Evolutionary conservation across 139 green algal species (phyloP).

Genomic region (Mychonastes homosphaera): DNA sequence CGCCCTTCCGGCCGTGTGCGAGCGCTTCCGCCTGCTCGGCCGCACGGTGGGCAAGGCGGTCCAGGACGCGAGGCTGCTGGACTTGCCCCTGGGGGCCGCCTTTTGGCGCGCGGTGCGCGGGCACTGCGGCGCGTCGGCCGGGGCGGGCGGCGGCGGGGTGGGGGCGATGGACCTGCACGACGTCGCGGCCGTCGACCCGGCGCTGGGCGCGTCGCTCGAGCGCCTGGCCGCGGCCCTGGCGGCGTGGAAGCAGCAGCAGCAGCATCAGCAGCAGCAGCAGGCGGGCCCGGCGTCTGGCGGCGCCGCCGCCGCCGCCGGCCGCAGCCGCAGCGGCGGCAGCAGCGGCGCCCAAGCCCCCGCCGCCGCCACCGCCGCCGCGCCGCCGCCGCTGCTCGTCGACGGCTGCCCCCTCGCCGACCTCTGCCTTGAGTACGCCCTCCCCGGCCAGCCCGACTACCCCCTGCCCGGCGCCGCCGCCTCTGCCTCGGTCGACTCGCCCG

Average conservation of each 20-base stretch:
- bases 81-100: slow-evolving; percentile 71
- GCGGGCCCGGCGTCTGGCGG: background rate
- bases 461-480: slow-evolving; percentile 51
- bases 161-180: slow-evolving; percentile 79
- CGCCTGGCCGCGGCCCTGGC: slow-evolving; percentile 43
- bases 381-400: slow-evolving; percentile 48
- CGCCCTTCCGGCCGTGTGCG: slow-evolving; percentile 39
- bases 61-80: slow-evolving; percentile 85
- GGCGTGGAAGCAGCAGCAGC: too few species aligned
- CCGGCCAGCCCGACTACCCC: slow-evolving; percentile 58
- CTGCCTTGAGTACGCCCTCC: slow-evolving; percentile 88
- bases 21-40: slow-evolving; percentile 80
- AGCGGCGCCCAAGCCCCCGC: background rate
- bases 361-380: background rate
- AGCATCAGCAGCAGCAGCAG: too few species aligned
- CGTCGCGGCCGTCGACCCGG: slow-evolving; percentile 59
- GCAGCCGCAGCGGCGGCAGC: slow-evolving; percentile 5
- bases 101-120: slow-evolving; percentile 34
- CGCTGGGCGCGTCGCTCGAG: slow-evolving; percentile 60
- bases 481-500: slow-evolving; percentile 46
- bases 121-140: background rate
- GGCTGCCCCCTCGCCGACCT: slow-evolving; percentile 75
- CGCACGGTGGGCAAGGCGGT: slow-evolving; percentile 80
- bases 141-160: too few species aligned
- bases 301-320: slow-evolving; percentile 1